Percentiles rank a stretch among this genome's conserved stretches.
These are phyloP conservation scores for Botrytis sinoallii DNA, from an alignment of 2,329 filamentous ascomycete species.

Conservation along the genomic window DNA sequence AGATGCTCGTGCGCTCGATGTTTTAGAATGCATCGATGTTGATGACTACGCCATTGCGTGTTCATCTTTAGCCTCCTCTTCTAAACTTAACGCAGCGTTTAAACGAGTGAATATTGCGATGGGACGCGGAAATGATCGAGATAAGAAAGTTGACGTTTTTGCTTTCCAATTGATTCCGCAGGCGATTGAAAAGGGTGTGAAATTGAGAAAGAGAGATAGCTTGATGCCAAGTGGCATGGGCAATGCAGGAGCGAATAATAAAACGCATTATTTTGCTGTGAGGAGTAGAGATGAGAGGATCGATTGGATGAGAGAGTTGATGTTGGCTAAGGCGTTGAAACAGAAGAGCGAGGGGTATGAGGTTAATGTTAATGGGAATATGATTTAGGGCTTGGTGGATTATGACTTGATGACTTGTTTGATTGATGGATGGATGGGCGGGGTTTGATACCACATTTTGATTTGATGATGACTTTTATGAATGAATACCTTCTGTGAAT, in stretches of 20 bases:
- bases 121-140: conserved; percentile 46
- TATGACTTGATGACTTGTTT: background rate
- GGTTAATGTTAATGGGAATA: conserved; percentile 76
- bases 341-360: conserved; percentile 82
- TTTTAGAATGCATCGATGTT: conserved; percentile 78
- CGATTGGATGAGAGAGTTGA: conserved; percentile 94
- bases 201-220: conserved; percentile 47
- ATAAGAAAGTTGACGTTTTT: conserved; percentile 62
- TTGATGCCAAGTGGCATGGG: conserved; percentile 23
- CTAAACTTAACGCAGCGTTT: conserved; percentile 84
- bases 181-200: conserved; percentile 43
- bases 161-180: conserved; percentile 79
- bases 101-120: conserved; percentile 67
- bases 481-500: background rate
- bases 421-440: background rate
- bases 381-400: conserved; percentile 49
- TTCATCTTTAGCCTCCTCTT: conserved; percentile 66
- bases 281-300: conserved; percentile 84
- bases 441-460: conserved; percentile 14
- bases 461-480: background rate
- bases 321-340: conserved; percentile 83
- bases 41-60: conserved; percentile 87
- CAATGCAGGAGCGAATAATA: conserved; percentile 53
- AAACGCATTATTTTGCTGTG: conserved; percentile 93
- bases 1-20: conserved; percentile 49